Conservation (phyloP, 495 filamentous ascomycete genomes). For the Aspergillus taichungensis region DNA sequence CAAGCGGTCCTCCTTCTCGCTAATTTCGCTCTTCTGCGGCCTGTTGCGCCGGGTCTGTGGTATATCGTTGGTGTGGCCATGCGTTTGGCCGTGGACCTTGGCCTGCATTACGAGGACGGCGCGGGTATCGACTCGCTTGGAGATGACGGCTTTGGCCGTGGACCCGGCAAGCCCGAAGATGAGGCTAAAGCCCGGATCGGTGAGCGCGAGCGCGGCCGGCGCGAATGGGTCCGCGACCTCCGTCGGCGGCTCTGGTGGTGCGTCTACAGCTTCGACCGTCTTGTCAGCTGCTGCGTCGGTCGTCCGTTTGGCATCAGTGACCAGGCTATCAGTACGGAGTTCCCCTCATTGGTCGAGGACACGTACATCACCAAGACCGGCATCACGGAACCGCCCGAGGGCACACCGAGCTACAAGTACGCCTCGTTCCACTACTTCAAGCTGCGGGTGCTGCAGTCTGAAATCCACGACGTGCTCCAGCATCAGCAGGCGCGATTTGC, state of each 20-base stretch:
- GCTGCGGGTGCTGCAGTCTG: conserved; percentile 84
- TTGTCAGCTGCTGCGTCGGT: conserved; percentile 87
- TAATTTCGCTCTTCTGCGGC: conserved; percentile 81
- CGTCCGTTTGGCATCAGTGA: conserved; percentile 90
- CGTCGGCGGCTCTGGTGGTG: conserved; percentile 93
- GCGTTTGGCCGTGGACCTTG: conserved; percentile 82
- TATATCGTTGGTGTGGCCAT: conserved; percentile 94
- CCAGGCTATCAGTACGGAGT: conserved; percentile 88
- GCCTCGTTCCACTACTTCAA: conserved; percentile 89
- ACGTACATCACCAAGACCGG: conserved; percentile 81
- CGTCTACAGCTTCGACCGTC: conserved; percentile 85
- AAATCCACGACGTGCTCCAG: conserved; percentile 89
- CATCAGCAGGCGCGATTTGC: conserved; percentile 64
- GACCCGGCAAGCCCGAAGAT: conserved; percentile 8
- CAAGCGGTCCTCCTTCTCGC: conserved; percentile 86
- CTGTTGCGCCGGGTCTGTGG: conserved; percentile 90
- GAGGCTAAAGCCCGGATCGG: conserved; percentile 32
- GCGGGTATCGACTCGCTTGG: conserved; percentile 50
- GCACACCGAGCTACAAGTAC: conserved; percentile 70
- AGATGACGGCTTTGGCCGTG: conserved; percentile 22
- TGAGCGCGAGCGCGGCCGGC: conserved; percentile 57
- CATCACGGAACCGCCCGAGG: conserved; percentile 47
- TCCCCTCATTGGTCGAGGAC: conserved; percentile 81
- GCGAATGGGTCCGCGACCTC: conserved; percentile 81
- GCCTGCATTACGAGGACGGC: conserved; percentile 87